phyloP scores from a whole-genome alignment of 164 flowering plant genomes.

The Pachysandra terminalis region DNA sequence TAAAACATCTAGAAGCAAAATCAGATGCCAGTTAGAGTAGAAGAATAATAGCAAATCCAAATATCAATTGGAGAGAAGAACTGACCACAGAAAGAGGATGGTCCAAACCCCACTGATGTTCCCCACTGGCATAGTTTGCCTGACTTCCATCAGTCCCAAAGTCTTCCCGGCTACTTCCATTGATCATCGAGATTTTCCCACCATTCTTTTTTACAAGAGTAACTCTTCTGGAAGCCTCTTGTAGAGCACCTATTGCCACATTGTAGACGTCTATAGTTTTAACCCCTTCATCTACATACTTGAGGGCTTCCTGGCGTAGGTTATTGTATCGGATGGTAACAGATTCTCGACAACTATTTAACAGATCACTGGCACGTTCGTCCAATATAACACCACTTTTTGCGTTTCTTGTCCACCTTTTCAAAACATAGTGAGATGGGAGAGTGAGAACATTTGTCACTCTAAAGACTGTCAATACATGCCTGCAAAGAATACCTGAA shows the following conservation, averaged over 20 bases:
- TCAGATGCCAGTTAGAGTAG: background rate
- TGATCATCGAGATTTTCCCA: conserved; percentile 32
- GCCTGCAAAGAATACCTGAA: conserved; percentile 80
- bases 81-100: conserved; percentile 52
- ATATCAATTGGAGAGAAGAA: conserved; percentile 17
- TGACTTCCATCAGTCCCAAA: conserved; percentile 18
- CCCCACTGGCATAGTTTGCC: conserved; percentile 11
- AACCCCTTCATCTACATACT: conserved; percentile 69
- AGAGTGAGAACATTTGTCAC: conserved; percentile 80
- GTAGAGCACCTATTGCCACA: conserved; percentile 53
- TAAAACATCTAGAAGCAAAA: background rate
- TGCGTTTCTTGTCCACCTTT: conserved; percentile 85
- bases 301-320: conserved; percentile 68
- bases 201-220: conserved; percentile 45
- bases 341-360: conserved; percentile 53
- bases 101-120: conserved; percentile 25
- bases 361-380: conserved; percentile 37
- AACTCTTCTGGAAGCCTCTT: conserved; percentile 57
- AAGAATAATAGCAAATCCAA: background rate
- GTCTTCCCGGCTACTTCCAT: conserved; percentile 36
- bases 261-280: conserved; percentile 41
- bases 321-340: conserved; percentile 67
- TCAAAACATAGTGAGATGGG: conserved; percentile 61
- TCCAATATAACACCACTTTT: conserved; percentile 66
- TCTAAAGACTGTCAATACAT: conserved; percentile 71